Evolutionary conservation across 1,284 basidiomycete genomes (phyloP).

Genomic region (Ceratobasidium papillatum): DNA sequence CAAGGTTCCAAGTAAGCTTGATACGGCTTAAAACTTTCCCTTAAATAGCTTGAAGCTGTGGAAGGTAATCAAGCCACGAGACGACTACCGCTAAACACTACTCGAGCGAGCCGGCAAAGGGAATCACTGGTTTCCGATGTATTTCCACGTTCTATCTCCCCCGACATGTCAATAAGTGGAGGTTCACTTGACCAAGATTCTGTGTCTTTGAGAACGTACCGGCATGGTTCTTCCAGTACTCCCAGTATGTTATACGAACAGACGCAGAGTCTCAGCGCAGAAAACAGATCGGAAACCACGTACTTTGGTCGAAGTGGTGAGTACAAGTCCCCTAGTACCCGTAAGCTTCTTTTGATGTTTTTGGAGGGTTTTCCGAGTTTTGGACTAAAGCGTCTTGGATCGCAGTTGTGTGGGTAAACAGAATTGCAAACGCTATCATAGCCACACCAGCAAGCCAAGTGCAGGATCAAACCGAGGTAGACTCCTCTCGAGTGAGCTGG

Average conservation of each 20-base stretch:
- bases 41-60: no score
- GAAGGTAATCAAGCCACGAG: no score
- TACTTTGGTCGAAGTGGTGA: constrained; percentile 1
- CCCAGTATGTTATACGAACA: not conserved
- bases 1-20: no score
- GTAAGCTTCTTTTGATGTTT: constrained; percentile 3
- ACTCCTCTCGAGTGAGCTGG: constrained; percentile 6
- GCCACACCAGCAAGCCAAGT: constrained; percentile 8
- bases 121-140: no score
- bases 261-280: no score
- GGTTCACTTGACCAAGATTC: not conserved
- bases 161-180: not conserved
- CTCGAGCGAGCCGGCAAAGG: no score
- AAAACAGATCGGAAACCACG: not conserved
- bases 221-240: not conserved
- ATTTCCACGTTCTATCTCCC: not conserved
- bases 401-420: constrained; percentile 14
- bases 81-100: no score
- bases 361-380: not conserved
- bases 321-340: constrained; percentile 1
- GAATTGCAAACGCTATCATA: constrained; percentile 18
- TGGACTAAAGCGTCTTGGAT: constrained; percentile 22
- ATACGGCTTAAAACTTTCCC: no score
- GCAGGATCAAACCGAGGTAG: constrained; percentile 26
- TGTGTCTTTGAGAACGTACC: not conserved